Conservation (phyloP, 1,284 basidiomycete genomes). For the Cronartium quercuum region DNA sequence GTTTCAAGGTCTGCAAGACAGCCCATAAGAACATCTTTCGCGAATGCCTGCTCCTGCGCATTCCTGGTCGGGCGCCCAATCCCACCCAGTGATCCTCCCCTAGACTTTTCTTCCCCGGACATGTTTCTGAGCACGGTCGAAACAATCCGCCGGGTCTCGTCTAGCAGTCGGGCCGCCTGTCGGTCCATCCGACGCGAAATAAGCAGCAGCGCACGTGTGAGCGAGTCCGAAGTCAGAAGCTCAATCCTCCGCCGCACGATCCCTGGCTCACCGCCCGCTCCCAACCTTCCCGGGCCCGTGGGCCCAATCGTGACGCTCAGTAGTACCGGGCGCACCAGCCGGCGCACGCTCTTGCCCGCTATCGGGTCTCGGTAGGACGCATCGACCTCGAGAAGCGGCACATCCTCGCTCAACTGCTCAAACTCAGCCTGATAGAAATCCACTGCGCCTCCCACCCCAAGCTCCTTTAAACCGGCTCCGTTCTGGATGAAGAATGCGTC, state of each 20-base stretch:
- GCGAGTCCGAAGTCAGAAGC: slow-evolving; percentile 85
- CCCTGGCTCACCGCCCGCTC: slow-evolving; percentile 62
- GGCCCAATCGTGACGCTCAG: slow-evolving; percentile 81
- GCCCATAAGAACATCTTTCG: slow-evolving; percentile 49
- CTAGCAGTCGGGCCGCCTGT: slow-evolving; percentile 77
- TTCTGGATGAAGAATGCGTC: slow-evolving; percentile 60
- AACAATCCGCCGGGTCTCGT: slow-evolving; percentile 79
- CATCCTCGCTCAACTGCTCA: slow-evolving; percentile 55
- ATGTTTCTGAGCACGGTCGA: slow-evolving; percentile 69
- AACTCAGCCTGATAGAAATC: slow-evolving; percentile 51
- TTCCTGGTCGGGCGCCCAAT: slow-evolving; percentile 62
- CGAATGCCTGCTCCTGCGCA: slow-evolving; percentile 58
- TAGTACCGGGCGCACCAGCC: slow-evolving; percentile 77
- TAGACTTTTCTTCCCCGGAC: slow-evolving; percentile 49
- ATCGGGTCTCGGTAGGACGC: slow-evolving; percentile 85
- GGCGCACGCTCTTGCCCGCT: slow-evolving; percentile 68
- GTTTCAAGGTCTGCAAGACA: slow-evolving; percentile 76
- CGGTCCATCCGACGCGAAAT: slow-evolving; percentile 77
- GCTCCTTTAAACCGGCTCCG: slow-evolving; percentile 53
- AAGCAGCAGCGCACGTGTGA: slow-evolving; percentile 79
- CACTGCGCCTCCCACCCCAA: background rate
- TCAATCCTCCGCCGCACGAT: slow-evolving; percentile 90
- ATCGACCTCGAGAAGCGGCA: slow-evolving; percentile 56
- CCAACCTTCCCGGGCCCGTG: slow-evolving; percentile 45
- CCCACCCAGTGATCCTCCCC: slow-evolving; percentile 48